Conservation (phyloP, 169 alveolate genomes). For the Plasmodium inui region DNA sequence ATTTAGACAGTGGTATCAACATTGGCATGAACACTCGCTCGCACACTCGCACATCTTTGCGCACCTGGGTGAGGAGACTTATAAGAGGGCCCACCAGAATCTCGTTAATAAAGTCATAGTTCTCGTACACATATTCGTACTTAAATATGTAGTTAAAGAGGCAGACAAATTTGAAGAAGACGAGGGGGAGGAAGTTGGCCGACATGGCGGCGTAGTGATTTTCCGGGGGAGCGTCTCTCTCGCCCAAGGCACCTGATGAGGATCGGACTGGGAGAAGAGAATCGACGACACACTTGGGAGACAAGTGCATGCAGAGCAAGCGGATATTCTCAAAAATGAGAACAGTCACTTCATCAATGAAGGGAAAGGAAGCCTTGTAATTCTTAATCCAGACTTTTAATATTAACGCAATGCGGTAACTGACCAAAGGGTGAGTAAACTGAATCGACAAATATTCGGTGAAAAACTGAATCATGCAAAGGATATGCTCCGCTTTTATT, state of each 20-base stretch:
- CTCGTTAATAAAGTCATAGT: slow-evolving; percentile 39
- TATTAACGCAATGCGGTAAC: slow-evolving; percentile 46
- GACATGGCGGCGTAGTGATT: slow-evolving; percentile 47
- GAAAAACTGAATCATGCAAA: slow-evolving; percentile 50
- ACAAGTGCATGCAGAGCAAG: slow-evolving; percentile 6
- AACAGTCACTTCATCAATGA: slow-evolving; percentile 35
- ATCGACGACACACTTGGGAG: neutral
- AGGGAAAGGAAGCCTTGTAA: slow-evolving; percentile 56
- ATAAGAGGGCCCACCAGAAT: slow-evolving; percentile 33
- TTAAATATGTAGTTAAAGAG: slow-evolving; percentile 44
- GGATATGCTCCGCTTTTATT: slow-evolving; percentile 57
- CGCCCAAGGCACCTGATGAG: neutral
- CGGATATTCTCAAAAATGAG: slow-evolving; percentile 48
- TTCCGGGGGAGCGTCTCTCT: neutral
- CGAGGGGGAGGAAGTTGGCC: slow-evolving; percentile 49
- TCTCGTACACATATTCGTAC: slow-evolving; percentile 46
- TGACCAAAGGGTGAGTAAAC: slow-evolving; percentile 50
- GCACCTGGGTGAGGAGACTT: slow-evolving; percentile 18
- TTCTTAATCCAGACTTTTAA: slow-evolving; percentile 46
- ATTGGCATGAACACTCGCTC: too few relatives aligned
- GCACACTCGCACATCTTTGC: neutral
- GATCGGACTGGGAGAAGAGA: neutral
- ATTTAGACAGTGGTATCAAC: neutral
- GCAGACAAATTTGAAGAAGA: slow-evolving; percentile 47
- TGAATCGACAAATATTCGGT: slow-evolving; percentile 16